Percentiles rank a stretch among this genome's conserved stretches.
Conservation (phyloP, 441 rosid species). For the Pelargonium australe region DNA sequence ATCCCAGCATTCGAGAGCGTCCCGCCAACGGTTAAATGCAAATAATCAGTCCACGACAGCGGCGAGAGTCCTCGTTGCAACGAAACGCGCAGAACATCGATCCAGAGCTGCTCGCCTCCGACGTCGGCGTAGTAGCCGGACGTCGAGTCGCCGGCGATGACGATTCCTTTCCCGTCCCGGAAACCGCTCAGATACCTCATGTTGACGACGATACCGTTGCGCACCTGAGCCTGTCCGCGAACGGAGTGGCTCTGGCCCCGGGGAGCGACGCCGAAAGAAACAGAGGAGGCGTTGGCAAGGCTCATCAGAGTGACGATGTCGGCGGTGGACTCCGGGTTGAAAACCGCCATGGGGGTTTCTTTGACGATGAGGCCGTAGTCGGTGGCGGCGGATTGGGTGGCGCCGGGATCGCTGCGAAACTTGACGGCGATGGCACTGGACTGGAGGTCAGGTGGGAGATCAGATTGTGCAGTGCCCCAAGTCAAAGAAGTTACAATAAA, state of each 20-base stretch:
- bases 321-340: slow-evolving; percentile 43
- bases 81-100: slow-evolving; percentile 55
- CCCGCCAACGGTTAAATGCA: slow-evolving; percentile 83
- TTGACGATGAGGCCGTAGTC: slow-evolving; percentile 64
- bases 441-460: not conserved
- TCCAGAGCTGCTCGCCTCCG: slow-evolving; percentile 76
- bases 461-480: not conserved
- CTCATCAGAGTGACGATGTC: slow-evolving; percentile 48
- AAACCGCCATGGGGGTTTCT: slow-evolving; percentile 52
- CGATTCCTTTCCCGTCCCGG: slow-evolving; percentile 25
- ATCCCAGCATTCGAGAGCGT: slow-evolving; percentile 95
- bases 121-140: slow-evolving; percentile 55
- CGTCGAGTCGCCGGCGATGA: not conserved
- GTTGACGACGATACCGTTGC: slow-evolving; percentile 61
- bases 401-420: slow-evolving; percentile 37
- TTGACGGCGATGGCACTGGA: slow-evolving; percentile 21
- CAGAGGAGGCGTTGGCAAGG: slow-evolving; percentile 33
- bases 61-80: slow-evolving; percentile 57
- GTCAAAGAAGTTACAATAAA: not conserved
- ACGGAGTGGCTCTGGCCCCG: slow-evolving; percentile 73
- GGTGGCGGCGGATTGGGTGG: slow-evolving; percentile 44
- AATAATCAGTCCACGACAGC: slow-evolving; percentile 74
- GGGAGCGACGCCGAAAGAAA: slow-evolving; percentile 56
- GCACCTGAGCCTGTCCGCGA: slow-evolving; percentile 70
- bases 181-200: slow-evolving; percentile 48